Base-by-base conservation (phyloP, 495 filamentous ascomycete species). In the Geoglossum glabrum region DNA sequence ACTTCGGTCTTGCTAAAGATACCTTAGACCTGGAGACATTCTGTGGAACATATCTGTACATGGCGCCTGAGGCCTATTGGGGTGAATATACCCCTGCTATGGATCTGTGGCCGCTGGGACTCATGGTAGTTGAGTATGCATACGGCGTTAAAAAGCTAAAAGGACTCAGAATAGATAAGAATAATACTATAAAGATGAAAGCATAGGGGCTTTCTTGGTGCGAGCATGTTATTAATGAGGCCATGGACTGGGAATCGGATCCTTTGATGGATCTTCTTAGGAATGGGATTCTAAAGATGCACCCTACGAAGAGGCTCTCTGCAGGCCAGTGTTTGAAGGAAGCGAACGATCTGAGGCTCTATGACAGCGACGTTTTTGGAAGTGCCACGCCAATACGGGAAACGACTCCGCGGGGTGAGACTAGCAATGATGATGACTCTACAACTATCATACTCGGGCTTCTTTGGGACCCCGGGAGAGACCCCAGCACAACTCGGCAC, bases 221-320 rank as follows among this genome's bases (percentile, higher is more conserved):
- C n/a, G n/a, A 9, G 36, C 36, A n/a, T 40, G 9, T n/a, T 40
- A 40, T 9, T n/a, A 40, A 40, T n/a, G 36, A 40, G n/a, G 36
- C 36, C 36, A 40, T 40, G 36, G 36, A n/a, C n/a, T n/a, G n/a
- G n/a, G n/a, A n/a, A n/a, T 30, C 15, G n/a, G 52, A 60, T 23
- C 8, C 51, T 8, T 43, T 60, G 28, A 57, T 60, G 19, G 58
- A 60, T 60, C 34, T 57, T 56, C 52, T 60, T 38, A 45, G 30
- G 26, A 60, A 26, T 15, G 34, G 19, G 27, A 60, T 60, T 26
- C 58, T 60, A 11, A 19, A 27, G 49, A 60, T 56, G 51, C 10
- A 40, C 21, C 33, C 31, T 21, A 5, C 36, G 25, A 17, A 60
- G 28, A 34, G 58, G 34, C 58, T 57, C 19, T 60, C 58, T 26